Evolutionary conservation across 2,329 filamentous ascomycete species (phyloP).

Genomic region (Sarocladiaceae sp.): DNA sequence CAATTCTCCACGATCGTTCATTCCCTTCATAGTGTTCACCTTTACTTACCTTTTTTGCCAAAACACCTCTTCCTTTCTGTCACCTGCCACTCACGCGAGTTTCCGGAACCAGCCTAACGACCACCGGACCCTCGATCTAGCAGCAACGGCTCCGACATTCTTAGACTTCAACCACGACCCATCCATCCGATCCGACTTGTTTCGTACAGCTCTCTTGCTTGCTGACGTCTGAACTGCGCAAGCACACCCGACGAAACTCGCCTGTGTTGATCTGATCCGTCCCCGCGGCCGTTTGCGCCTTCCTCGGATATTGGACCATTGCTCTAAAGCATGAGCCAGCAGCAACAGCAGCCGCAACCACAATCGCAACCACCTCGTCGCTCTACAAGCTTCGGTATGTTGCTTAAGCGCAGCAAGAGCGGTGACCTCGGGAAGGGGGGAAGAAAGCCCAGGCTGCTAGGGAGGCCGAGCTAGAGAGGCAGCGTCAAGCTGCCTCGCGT

Average conservation of each 20-base stretch:
- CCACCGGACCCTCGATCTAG: background rate
- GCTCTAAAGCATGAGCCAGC: slow-evolving; percentile 26
- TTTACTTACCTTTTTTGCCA: background rate
- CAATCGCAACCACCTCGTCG: slow-evolving; percentile 23
- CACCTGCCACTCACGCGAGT: background rate
- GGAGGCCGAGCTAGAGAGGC: slow-evolving; percentile 47
- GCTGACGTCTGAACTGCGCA: background rate
- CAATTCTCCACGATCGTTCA: slow-evolving; percentile 10
- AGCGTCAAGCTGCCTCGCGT: slow-evolving; percentile 43
- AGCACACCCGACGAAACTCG: background rate
- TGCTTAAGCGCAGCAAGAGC: slow-evolving; percentile 66
- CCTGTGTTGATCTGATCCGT: background rate
- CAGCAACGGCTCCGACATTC: background rate
- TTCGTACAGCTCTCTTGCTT: background rate
- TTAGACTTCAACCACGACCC: background rate
- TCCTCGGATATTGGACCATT: slow-evolving; percentile 14
- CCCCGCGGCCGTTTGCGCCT: background rate
- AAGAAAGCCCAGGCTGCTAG: slow-evolving; percentile 54
- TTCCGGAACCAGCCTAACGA: background rate
- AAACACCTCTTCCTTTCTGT: background rate
- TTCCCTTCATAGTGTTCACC: background rate
- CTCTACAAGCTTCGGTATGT: slow-evolving; percentile 47
- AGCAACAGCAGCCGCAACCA: background rate
- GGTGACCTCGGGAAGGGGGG: slow-evolving; percentile 57
- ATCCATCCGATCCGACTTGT: background rate